Evolutionary conservation across 2,329 filamentous ascomycete species (phyloP), one percentile per base, ranked within the genome.

Genomic region (Thelonectria discophora): DNA sequence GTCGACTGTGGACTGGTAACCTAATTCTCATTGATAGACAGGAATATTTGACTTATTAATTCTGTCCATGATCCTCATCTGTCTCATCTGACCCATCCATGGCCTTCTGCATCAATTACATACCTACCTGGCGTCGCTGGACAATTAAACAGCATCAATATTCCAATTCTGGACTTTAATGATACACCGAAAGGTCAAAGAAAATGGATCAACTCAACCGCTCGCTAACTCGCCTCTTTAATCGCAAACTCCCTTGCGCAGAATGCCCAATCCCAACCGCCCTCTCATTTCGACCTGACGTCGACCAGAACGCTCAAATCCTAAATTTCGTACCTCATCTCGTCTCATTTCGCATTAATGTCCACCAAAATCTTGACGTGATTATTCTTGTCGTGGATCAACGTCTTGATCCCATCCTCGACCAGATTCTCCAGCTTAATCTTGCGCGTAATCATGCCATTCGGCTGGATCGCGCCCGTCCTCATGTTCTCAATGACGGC

Each of bases 301-400:
- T 87, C 81, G 2, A 89, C 83, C 47, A 89, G 65, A 30, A 89
- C n/a, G n/a, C n/a, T n/a, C n/a, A n/a, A n/a, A n/a, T n/a, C n/a
- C n/a, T n/a, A n/a, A n/a, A n/a, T n/a, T 34, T 49, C 9, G 17
- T 11, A 9, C 27, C 43, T 2, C 43, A 47, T 5, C 13, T 15
- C 2, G 12, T 37, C 34, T 37, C 58, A 71, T 56, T 65, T 67
- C 6, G 55, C 66, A 18, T 68, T 58, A 2, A 76, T 60, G 17
- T 87, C 81, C 2, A 89, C 83, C 47, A 89, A 65, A 30, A 89
- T 85, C 75, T 89, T 89, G 27, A 88, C 85, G 67, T 89, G 85
- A 55, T 81, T 84, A 47, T 88, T 85, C 68, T 86, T 87, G 63
- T 89, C 82, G 7, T 84, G 74, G 34, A 88, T 83, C 56, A 89